Evolutionary conservation across 139 green algal species (phyloP), one percentile per base, ranked within the genome.

Genomic region (Coccomyxa sp.): DNA sequence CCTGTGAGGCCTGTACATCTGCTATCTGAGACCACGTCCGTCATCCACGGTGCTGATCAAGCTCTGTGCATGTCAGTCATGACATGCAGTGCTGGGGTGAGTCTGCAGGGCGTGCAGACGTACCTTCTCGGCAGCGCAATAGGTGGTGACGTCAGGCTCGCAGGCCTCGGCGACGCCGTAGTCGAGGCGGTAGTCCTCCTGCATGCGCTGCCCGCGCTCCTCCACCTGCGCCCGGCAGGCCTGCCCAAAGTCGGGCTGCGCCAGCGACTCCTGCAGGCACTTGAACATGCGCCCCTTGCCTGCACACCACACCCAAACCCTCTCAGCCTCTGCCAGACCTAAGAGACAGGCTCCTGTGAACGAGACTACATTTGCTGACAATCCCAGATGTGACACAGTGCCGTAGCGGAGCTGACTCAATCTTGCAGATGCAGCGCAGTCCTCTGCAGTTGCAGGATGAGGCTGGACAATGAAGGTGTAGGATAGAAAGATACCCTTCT

Each of bases 211-310:
- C 73, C 88, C 79, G 14, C 87, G 78, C 54, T 64, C 34, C 34
- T 76, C 40, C 37, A 96, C 76, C 73, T 94, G 72, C n/a, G 73
- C 71, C 36, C 78, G 80, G 86, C 93, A 97, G 0, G 36, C 58
- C 5, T 80, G 71, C 1, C 88, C 87, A 80, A 95, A 96, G 68
- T 92, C 89, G 0, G 88, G 70, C 81, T 96, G 85, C 14, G 70
- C 81, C 71, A 96, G 84, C 76, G 93, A 89, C 73, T 95, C 86
- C 40, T 88, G 83, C 75, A 96, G 80, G 86, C 92, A 96, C 39
- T 85, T 82, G 82, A 92, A 93, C 31, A 93, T 79, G 54, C 91
- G 89, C 6, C 55, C 84, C 73, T 80, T 80, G 39, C 84, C 84
- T 88, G 84, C 84, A 71, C 33, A 29, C 64, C 33, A 1, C 27